Evolutionary conservation across 1,284 basidiomycete genomes (phyloP), one percentile per base, ranked within the genome.

Genomic region (Microbotryomycetes sp.): DNA sequence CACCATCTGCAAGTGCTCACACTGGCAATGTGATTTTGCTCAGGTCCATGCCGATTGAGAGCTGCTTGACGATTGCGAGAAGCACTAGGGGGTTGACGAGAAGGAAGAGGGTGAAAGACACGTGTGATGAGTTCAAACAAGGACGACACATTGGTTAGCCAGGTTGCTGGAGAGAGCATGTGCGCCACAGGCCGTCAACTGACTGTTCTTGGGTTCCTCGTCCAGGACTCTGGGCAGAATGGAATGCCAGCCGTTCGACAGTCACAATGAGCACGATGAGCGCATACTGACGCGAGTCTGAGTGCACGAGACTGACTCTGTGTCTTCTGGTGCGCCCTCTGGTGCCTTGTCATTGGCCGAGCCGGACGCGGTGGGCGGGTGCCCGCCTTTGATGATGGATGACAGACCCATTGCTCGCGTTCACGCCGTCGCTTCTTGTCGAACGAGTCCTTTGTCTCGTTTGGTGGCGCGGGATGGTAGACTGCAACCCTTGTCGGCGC

Each of bases 21-120:
- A 64, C 63, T 9, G 67, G 69, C 26, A 73, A 69, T n/a, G 76
- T 77, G 64, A 77, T 76, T 76, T 91, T 89, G 69, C 85, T 86
- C 56, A 97, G 82, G 78, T 97, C 93, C 92, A 97, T 97, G 49
- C 94, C 92, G 30, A 79, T 78, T 83, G 91, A 84, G 35, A 97
- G 84, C 78, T 92, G 89, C 16, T 87, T 86, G 71, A 91, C 90
- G 71, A 92, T 67, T 49, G 71, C 72, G 57, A 77, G 67, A 45
- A 78, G 71, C 52, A 78, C 67, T 68, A 21, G 21, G 18, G 11
- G 35, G 11, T 9, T 9, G 35, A 11, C 35, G 35, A 41, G 35
- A 9, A 18, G 18, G 35, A 9, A 18, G 11, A 9, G 18, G 18
- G 35, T 41, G 11, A 41, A 41, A 18, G 21, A 21, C 48, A 23